Conservation (phyloP, 441 rosid genomes). For the California macrophylla region DNA sequence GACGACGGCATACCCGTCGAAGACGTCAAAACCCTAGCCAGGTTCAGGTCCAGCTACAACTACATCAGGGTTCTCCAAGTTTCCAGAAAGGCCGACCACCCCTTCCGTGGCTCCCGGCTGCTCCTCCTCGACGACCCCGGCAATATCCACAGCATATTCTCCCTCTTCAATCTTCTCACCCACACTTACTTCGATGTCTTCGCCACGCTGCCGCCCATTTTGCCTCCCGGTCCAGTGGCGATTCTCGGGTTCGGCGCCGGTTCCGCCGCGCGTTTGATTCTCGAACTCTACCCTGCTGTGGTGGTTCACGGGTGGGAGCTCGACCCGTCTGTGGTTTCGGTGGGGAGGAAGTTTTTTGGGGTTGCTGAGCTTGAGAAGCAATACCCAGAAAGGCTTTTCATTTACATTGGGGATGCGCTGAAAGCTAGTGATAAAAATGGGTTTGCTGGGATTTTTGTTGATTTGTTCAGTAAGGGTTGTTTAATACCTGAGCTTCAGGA, state of each 20-base stretch:
- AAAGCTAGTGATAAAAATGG: conserved; percentile 40
- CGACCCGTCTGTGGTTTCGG: conserved; percentile 62
- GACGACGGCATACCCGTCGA: conserved; percentile 58
- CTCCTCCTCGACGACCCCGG: conserved; percentile 85
- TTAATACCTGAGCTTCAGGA: conserved; percentile 77
- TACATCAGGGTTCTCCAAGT: conserved; percentile 75
- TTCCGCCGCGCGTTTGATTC: conserved; percentile 59
- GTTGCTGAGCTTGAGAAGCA: conserved; percentile 53
- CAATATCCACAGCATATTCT: conserved; percentile 80
- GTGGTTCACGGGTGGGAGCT: conserved; percentile 79
- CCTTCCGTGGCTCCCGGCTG: conserved; percentile 72
- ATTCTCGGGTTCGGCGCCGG: conserved; percentile 86
- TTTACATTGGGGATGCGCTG: conserved; percentile 58
- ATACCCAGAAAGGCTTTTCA: conserved; percentile 44
- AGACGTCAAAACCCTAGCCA: conserved; percentile 55
- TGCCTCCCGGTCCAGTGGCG: conserved; percentile 66
- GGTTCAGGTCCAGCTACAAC: conserved; percentile 71
- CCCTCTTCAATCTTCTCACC: conserved; percentile 52
- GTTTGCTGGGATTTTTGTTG: conserved; percentile 65
- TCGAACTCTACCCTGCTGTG: conserved; percentile 50
- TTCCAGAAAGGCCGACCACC: conserved; percentile 54
- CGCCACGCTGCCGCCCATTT: conserved; percentile 61
- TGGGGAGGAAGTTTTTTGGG: conserved; percentile 65
- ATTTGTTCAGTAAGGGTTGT: conserved; percentile 61
- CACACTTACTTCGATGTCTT: conserved; percentile 68